Conservation (phyloP, 1,284 basidiomycete species). For the Entoloma clypeatum region DNA sequence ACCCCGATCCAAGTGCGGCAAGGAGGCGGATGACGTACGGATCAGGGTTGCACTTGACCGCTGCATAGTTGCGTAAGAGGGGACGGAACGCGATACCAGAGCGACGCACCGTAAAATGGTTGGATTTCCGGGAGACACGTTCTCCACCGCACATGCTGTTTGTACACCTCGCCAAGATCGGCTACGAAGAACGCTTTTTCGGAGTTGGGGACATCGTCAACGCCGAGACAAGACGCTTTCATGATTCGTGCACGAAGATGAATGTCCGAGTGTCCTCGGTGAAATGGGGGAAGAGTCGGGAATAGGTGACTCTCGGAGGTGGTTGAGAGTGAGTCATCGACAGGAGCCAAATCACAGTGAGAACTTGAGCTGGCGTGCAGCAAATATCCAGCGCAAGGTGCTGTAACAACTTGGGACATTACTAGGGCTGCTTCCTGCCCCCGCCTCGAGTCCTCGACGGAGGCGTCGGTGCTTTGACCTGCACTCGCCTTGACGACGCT, state of each 20-base stretch:
- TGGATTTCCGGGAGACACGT: slow-evolving; percentile 79
- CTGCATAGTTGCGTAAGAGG: slow-evolving; percentile 35
- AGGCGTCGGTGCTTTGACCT: no score
- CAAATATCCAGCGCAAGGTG: no score
- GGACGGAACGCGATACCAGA: slow-evolving; percentile 13
- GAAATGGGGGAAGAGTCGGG: slow-evolving; percentile 60
- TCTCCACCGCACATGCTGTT: slow-evolving; percentile 85
- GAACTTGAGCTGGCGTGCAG: no score
- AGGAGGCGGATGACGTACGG: slow-evolving; percentile 90
- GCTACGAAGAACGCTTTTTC: slow-evolving; percentile 97
- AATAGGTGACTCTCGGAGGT: slow-evolving; percentile 47
- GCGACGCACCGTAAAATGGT: slow-evolving; percentile 87
- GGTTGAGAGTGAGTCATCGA: no score
- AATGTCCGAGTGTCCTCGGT: slow-evolving; percentile 62
- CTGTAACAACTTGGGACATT: no score
- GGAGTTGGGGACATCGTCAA: slow-evolving; percentile 59
- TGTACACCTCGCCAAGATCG: slow-evolving; percentile 87
- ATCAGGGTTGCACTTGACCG: slow-evolving; percentile 98
- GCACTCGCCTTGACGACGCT: no score
- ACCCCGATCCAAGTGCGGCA: slow-evolving; percentile 86
- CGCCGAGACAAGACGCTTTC: slow-evolving; percentile 50
- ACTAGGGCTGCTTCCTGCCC: no score
- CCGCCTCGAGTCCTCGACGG: no score
- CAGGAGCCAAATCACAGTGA: no score
- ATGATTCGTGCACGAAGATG: slow-evolving; percentile 74